phyloP scores from a whole-genome alignment of 179 eudicot species.

The Sideroxylon spinosum region DNA sequence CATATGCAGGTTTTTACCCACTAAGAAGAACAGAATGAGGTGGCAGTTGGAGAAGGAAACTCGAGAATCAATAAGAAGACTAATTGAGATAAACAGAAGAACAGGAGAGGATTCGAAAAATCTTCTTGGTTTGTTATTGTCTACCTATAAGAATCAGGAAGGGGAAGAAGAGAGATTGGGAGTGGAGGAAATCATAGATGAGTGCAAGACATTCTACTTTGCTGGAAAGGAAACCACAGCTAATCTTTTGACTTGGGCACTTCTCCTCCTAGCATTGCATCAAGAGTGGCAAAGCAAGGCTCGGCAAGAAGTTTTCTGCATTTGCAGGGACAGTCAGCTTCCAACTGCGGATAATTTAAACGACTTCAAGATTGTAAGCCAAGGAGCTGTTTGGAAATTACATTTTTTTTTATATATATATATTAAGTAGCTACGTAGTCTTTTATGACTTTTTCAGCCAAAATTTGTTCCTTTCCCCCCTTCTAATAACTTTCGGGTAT shows the following conservation, averaged over 20 bases:
- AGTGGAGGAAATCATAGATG: conserved; percentile 32
- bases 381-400: not conserved
- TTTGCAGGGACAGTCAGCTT: conserved; percentile 20
- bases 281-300: conserved; percentile 39
- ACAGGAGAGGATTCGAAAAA: conserved; percentile 19
- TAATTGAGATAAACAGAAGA: conserved; percentile 23
- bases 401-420: not conserved
- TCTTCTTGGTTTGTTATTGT: conserved; percentile 27
- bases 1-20: conserved; percentile 36
- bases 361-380: conserved; percentile 34
- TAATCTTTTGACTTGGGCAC: conserved; percentile 35
- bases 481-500: no score
- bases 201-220: conserved; percentile 43
- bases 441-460: no score
- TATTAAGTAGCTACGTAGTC: no score
- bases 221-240: conserved; percentile 44
- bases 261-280: conserved; percentile 34
- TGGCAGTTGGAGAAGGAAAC: conserved; percentile 33
- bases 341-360: conserved; percentile 26
- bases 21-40: conserved; percentile 40
- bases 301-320: conserved; percentile 27
- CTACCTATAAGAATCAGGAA: conserved; percentile 19
- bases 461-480: no score
- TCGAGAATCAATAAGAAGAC: conserved; percentile 22
- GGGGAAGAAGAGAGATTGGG: conserved; percentile 27